Evolutionary conservation across 2,329 filamentous ascomycete genomes (phyloP), one percentile per base, ranked within the genome.

Genomic region (Zymoseptoria pseudotritici): DNA sequence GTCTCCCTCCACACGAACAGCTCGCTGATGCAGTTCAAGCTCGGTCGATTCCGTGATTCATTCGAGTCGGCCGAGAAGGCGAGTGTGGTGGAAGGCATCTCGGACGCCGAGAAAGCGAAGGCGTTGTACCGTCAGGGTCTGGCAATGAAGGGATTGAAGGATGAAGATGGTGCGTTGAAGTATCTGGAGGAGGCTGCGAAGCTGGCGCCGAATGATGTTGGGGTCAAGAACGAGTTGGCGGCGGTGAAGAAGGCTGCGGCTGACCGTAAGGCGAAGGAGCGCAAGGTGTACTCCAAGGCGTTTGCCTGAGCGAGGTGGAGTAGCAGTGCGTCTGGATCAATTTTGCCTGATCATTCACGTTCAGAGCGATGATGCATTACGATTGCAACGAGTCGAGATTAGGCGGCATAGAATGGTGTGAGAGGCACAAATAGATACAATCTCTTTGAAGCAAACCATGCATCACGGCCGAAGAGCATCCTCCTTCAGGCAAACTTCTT

Each of bases 271-370:
- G 88, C 89, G 73, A 96, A 92, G 84, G 90, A 97, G 80, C 95
- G 92, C 83, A 90, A 89, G 68, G 88, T 87, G 5, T 96, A 93
- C 74, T 89, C 88, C 79, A 97, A 96, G 79, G 94, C 95, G 77
- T 97, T 97, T 73, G 75, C 79, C 50, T 86, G 71, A 75, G 55
- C 6, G 21, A 7, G 26, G 17, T 3, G 17, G 36, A 17, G 36
- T 46, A 6, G 13, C 3, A 46, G 3, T 17, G 13, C 36, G 36
- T 46, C 36, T 46, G 36, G 36, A 46, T 3, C 36, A 46, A 17
- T 17, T 46, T 46, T 46, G 36, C n/a, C 36, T 46, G 36, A 6
- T 46, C 36, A 46, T 46, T 17, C 6, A 46, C 36, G 36, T 46
- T 46, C 6, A 7, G 36, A 46, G 36, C 36, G 36, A 46, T 46